These are phyloP conservation scores for Fusarium sambucinum DNA, from an alignment of 2,329 filamentous ascomycete species.

Conservation along the genomic window DNA sequence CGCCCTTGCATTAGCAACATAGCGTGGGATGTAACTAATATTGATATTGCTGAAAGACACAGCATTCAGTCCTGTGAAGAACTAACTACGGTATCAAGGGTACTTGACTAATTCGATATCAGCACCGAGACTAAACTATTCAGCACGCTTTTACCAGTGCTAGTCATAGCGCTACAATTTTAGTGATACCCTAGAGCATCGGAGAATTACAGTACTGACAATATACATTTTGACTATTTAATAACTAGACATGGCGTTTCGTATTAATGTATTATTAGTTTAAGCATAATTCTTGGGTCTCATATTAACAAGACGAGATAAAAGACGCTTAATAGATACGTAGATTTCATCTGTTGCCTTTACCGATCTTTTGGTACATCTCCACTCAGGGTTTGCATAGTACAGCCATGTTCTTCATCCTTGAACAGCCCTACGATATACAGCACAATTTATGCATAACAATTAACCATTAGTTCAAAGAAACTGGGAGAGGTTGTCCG, in stretches of 20 bases:
- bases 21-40: not conserved
- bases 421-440: too few species aligned
- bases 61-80: not conserved
- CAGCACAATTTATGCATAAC: too few species aligned
- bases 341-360: not conserved
- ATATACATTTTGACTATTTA: too few species aligned
- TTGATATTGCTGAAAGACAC: not conserved
- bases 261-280: not conserved
- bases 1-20: not conserved
- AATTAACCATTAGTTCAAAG: too few species aligned
- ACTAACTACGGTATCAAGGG: not conserved
- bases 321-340: not conserved
- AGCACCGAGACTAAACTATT: not conserved
- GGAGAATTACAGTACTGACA: too few species aligned
- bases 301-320: not conserved
- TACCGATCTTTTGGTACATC: too few species aligned
- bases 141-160: not conserved
- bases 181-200: not conserved
- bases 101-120: not conserved
- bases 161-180: not conserved
- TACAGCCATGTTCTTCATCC: too few species aligned
- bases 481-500: not conserved
- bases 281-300: not conserved
- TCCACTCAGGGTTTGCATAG: too few species aligned
- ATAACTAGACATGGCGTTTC: not conserved